Evolutionary conservation across 352 stramenopile species (phyloP).

Genomic region (Thraustochytrium sp.): DNA sequence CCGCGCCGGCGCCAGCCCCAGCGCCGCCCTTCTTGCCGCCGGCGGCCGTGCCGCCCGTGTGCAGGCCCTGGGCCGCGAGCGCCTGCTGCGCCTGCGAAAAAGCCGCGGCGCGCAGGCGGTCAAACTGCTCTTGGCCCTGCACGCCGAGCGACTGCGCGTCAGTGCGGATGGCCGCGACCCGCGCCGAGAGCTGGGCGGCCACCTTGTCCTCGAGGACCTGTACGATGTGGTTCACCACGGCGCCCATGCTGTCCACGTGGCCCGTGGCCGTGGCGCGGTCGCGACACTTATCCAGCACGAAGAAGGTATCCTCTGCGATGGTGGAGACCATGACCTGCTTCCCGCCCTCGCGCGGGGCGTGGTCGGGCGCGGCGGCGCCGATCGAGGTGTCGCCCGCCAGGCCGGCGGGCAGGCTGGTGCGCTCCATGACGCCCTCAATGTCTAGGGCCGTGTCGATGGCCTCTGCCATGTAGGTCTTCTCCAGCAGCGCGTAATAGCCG

Average conservation of each 20-base stretch:
- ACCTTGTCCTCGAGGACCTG: constrained; percentile 21
- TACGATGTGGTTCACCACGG: constrained; percentile 27
- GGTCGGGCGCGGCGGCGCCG: neutral
- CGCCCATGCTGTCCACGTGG: constrained; percentile 12
- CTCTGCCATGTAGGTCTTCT: constrained; percentile 12
- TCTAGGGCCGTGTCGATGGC: neutral
- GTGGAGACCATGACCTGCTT: constrained; percentile 25
- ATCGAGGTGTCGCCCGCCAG: neutral
- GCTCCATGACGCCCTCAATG: neutral
- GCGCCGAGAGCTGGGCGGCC: neutral
- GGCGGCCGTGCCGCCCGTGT: too few relatives aligned
- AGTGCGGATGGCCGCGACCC: neutral
- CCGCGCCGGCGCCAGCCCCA: neutral
- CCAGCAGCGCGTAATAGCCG: constrained; percentile 8
- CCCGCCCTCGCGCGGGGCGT: neutral
- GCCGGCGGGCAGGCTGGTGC: neutral
- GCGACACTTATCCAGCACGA: constrained; percentile 10
- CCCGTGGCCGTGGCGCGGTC: constrained; percentile 3
- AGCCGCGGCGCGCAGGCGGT: neutral
- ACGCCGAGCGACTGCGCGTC: neutral
- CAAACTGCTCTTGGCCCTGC: constrained; percentile 32
- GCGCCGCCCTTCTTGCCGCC: too few relatives aligned
- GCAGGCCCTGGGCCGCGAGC: too few relatives aligned
- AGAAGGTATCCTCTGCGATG: constrained; percentile 6
- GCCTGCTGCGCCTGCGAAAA: constrained; percentile 17